These are phyloP conservation scores for Aspergillus sp. DNA, from an alignment of 2,329 filamentous ascomycete genomes.

Conservation along the genomic window DNA sequence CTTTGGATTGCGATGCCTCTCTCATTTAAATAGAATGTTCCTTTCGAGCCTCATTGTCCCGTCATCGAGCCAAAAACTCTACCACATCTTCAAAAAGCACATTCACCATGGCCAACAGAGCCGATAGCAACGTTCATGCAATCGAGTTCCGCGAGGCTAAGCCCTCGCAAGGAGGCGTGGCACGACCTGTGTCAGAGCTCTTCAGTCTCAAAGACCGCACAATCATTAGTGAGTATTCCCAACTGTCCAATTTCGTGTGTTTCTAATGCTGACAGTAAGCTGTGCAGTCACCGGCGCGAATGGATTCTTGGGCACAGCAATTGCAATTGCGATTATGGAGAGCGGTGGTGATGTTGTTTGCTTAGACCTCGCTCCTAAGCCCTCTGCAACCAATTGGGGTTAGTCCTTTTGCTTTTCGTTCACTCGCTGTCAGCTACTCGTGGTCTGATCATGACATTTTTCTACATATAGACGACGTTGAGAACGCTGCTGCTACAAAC, in stretches of 20 bases:
- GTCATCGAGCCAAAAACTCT: too few relatives aligned
- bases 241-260: too few relatives aligned
- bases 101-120: too few relatives aligned
- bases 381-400: conserved; percentile 15
- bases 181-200: neutral
- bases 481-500: conserved; percentile 6
- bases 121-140: neutral
- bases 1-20: too few relatives aligned
- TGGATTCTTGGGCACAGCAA: conserved; percentile 23
- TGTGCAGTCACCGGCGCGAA: conserved; percentile 24
- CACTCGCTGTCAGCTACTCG: too few relatives aligned
- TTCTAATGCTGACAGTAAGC: too few relatives aligned
- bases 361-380: conserved; percentile 24
- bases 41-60: too few relatives aligned
- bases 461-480: conserved; percentile 7
- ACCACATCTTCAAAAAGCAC: too few relatives aligned
- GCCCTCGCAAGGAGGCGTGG: neutral
- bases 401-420: neutral
- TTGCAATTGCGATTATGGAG: conserved; percentile 28
- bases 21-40: too few relatives aligned
- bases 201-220: conserved; percentile 1
- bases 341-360: conserved; percentile 35
- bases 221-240: neutral
- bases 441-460: too few relatives aligned
- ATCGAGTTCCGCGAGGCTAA: neutral